Conservation (phyloP, 176 grass and related monocot species). For the Calamus simplicifolius region DNA sequence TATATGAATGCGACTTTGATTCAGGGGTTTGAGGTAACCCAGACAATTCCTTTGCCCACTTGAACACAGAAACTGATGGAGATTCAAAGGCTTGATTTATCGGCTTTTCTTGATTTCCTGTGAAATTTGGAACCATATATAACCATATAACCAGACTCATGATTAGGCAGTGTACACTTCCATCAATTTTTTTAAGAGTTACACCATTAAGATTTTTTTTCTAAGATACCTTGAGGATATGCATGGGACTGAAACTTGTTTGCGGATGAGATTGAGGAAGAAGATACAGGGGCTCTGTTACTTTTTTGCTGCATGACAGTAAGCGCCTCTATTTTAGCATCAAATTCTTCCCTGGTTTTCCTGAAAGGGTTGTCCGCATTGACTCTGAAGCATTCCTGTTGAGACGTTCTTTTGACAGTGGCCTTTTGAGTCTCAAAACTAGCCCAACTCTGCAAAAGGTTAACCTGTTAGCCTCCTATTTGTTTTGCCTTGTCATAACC, state of each 20-base stretch:
- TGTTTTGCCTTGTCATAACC: no score
- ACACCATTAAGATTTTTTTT: neutral
- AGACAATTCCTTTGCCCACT: slow-evolving; percentile 61
- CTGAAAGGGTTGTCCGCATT: slow-evolving; percentile 59
- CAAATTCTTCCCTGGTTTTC: slow-evolving; percentile 70
- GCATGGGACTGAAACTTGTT: slow-evolving; percentile 20
- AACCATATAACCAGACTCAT: no score
- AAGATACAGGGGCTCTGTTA: slow-evolving; percentile 24
- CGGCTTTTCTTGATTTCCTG: slow-evolving; percentile 33
- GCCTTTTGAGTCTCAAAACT: slow-evolving; percentile 79
- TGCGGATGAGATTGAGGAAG: slow-evolving; percentile 36
- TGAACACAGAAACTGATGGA: slow-evolving; percentile 62
- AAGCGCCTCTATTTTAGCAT: slow-evolving; percentile 44
- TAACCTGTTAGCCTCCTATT: no score
- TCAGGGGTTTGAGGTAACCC: slow-evolving; percentile 33
- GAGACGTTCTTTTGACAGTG: slow-evolving; percentile 72
- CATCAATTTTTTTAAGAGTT: neutral
- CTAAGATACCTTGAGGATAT: slow-evolving; percentile 35
- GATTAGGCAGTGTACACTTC: neutral
- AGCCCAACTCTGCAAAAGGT: slow-evolving; percentile 42
- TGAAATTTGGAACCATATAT: neutral
- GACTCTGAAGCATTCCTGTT: slow-evolving; percentile 54
- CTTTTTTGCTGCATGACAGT: slow-evolving; percentile 36
- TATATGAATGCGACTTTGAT: slow-evolving; percentile 33
- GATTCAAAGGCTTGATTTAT: slow-evolving; percentile 28